Evolutionary conservation across 2,329 filamentous ascomycete genomes (phyloP).

Genomic region (Penicillium brasilianum): DNA sequence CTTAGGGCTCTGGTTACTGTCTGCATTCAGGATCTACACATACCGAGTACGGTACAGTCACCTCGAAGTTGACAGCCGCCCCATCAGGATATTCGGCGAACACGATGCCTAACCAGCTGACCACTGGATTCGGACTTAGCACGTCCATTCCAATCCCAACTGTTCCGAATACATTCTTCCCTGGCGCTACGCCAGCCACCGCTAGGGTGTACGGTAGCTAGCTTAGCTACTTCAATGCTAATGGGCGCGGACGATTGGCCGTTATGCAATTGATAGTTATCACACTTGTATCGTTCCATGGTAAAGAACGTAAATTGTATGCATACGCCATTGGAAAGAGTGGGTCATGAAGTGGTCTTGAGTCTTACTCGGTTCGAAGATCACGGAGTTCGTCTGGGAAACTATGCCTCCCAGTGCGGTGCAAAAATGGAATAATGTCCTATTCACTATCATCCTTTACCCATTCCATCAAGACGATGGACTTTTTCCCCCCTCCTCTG

Average conservation of each 20-base stretch:
- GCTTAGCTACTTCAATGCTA: not conserved
- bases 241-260: not conserved
- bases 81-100: constrained; percentile 35
- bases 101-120: constrained; percentile 33
- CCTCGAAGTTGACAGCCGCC: constrained; percentile 28
- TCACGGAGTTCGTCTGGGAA: not conserved
- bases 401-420: not conserved
- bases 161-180: constrained; percentile 36
- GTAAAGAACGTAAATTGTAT: no score
- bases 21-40: constrained; percentile 38
- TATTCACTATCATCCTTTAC: not conserved
- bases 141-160: constrained; percentile 33
- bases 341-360: not conserved
- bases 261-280: no score
- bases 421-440: not conserved
- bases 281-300: not conserved
- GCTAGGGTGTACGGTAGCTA: constrained; percentile 20
- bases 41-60: constrained; percentile 28
- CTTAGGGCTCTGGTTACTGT: constrained; percentile 56
- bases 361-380: not conserved
- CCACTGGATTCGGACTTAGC: constrained; percentile 29
- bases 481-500: constrained; percentile 28
- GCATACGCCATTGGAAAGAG: no score
- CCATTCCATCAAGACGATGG: constrained; percentile 27
- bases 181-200: constrained; percentile 36